Evolutionary conservation across 768 basidiomycete species (phyloP), one percentile per base, ranked within the genome.

Genomic region (Panaeolus cyanescens): DNA sequence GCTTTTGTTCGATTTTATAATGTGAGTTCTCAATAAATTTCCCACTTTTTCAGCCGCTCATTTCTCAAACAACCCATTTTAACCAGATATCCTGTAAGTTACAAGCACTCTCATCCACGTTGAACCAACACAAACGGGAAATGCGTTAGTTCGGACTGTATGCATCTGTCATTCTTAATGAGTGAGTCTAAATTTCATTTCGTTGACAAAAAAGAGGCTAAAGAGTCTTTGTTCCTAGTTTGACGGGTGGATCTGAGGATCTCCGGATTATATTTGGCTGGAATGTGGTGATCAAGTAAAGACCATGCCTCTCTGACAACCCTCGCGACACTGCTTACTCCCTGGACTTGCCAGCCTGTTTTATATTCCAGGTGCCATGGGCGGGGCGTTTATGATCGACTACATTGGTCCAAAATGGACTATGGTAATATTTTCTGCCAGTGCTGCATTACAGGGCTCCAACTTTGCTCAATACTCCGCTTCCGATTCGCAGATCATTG

Each of bases 1-100:
- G 83, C 91, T 92, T 74, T 77, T 92, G 34, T 92, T 92, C 68
- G 90, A 92, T 68, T 87, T 92, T 70, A 91, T 93, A 73, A 79
- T 79, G 83, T 89, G 75, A 62, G 82, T 81, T 15, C 9, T n/a
- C n/a, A n/a, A n/a, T n/a, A n/a, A n/a, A n/a, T n/a, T n/a, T n/a
- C n/a, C n/a, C n/a, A n/a, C n/a, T 50, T 28, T 42, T 69, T 22
- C 1, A 20, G 30, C 20, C 53, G 17, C n/a, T 34, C 31, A 32
- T 0, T 6, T 13, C 25, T 54, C 28, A 17, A n/a, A 32, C 13
- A 28, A 19, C 31, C 31, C 58, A 30, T 58, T 54, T 2, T 37
- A 17, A 32, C 19, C 45, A 88, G 86, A 34, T 88, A 89, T 74
- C 87, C 87, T 15, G 88, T 89, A 60, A 71, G 87, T 75, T 17